Base-by-base conservation (phyloP, 2,329 filamentous ascomycete species). In the Cadophora malorum region DNA sequence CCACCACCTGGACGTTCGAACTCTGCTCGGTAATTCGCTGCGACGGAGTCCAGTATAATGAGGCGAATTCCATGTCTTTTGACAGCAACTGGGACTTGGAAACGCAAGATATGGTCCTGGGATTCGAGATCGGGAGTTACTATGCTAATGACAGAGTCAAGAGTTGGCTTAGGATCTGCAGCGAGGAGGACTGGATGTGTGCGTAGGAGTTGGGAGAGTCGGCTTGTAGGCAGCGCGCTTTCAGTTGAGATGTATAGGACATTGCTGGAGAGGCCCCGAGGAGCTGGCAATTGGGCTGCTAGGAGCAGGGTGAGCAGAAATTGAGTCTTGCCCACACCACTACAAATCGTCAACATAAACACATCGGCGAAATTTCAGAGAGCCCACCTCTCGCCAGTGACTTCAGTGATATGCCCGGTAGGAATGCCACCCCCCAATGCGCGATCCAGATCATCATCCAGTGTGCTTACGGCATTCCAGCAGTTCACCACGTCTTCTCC, bases 241-340 rank as follows among this genome's bases (percentile, higher is more conserved):
- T 99, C 96, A 53, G 96, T 98, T 1, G 94, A 96, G 75, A 99
- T 92, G 83, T 99, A 99, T 45, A 99, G 85, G 0, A 93, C 91
- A n/a, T 89, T 86, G 69, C 89, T 88, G 47, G 86, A 86, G 0
- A 94, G 84, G 6, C 93, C 93, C 52, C 84, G 83, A 0, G 93
- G 91, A 0, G 88, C 81, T 1, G 92, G 89, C 4, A 98, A 89
- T 79, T 99, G 96, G 19, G 90, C 90, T 38, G 94, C 86, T 41
- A 98, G 88, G 55, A 97, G 89, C 33, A 99, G 86, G 25, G 90
- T 90, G 33, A 98, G 86, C 33, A 98, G 89, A 76, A 97, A 88
- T 79, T 99, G 96, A 1, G 96, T 97, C 85, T 99, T 99, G 76
- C 95, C 96, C 72, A 90, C 92, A 74, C 94, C 96, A 76, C 90